phyloP scores from a whole-genome alignment of 176 grass and related monocot genomes.

The Bromus sterilis region DNA sequence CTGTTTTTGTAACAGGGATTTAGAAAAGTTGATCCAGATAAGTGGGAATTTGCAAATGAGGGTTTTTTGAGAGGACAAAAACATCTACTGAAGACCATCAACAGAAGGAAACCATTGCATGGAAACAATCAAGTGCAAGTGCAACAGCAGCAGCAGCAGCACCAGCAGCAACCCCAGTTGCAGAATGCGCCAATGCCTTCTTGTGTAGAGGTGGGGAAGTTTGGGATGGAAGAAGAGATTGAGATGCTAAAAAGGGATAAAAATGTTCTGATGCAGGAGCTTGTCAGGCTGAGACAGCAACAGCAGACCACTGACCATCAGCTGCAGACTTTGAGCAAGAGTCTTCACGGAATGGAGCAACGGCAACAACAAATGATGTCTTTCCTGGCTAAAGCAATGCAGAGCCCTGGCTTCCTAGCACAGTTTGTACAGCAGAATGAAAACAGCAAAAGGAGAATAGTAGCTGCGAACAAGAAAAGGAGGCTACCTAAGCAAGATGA shows the following conservation, averaged over 20 bases:
- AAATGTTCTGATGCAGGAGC: slow-evolving; percentile 96
- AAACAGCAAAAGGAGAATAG: slow-evolving; percentile 60
- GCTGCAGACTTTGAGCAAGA: slow-evolving; percentile 71
- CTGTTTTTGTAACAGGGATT: slow-evolving; percentile 58
- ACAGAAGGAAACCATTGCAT: slow-evolving; percentile 72
- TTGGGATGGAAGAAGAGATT: slow-evolving; percentile 93
- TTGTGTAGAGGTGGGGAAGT: slow-evolving; percentile 92
- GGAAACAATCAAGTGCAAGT: slow-evolving; percentile 30
- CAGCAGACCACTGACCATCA: slow-evolving; percentile 88
- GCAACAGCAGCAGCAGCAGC: not conserved
- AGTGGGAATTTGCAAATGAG: slow-evolving; percentile 98
- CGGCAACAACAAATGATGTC: slow-evolving; percentile 94
- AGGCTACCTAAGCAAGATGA: slow-evolving; percentile 72
- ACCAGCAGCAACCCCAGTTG: slow-evolving; percentile 42
- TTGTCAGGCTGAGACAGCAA: slow-evolving; percentile 78
- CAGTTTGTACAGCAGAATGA: slow-evolving; percentile 94
- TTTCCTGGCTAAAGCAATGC: slow-evolving; percentile 91
- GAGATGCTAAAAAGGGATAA: slow-evolving; percentile 91
- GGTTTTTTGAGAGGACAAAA: slow-evolving; percentile 91
- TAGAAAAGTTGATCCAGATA: slow-evolving; percentile 96
- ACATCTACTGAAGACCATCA: slow-evolving; percentile 87
- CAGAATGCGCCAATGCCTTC: slow-evolving; percentile 62
- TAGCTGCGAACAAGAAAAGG: slow-evolving; percentile 63
- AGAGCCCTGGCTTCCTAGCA: slow-evolving; percentile 71
- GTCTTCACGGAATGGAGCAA: slow-evolving; percentile 89